phyloP scores from a whole-genome alignment of 1,284 basidiomycete genomes.

The Paramarasmius palmivorus region DNA sequence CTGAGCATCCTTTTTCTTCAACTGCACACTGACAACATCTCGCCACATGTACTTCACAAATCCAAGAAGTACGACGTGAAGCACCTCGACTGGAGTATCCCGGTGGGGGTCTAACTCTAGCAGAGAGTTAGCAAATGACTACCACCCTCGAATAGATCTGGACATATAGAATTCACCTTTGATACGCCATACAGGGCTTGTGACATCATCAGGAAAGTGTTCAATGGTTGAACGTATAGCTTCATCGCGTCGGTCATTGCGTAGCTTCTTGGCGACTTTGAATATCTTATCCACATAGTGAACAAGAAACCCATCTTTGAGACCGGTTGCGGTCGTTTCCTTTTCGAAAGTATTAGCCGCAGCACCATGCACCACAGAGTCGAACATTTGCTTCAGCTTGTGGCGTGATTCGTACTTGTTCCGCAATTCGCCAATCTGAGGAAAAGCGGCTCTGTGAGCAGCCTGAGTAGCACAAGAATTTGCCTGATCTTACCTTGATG shows the following conservation, averaged over 20 bases:
- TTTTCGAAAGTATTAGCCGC: background rate
- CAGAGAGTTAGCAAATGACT: no score
- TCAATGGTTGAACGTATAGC: background rate
- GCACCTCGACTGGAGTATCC: slow-evolving; percentile 13
- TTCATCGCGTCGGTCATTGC: background rate
- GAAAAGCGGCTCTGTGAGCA: no score
- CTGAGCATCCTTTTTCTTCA: slow-evolving; percentile 18
- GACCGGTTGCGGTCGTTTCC: slow-evolving; percentile 4
- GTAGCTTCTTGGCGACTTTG: background rate
- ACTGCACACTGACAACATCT: slow-evolving; percentile 24
- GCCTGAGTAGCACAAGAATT: no score
- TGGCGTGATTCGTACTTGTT: background rate
- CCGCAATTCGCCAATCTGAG: background rate
- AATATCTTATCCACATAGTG: slow-evolving; percentile 2
- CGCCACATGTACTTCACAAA: slow-evolving; percentile 28
- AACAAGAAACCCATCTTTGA: slow-evolving; percentile 12
- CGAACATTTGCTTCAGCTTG: background rate
- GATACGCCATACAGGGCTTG: slow-evolving; percentile 11
- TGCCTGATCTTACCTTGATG: background rate
- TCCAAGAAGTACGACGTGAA: slow-evolving; percentile 20
- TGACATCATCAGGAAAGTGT: slow-evolving; percentile 5
- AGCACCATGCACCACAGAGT: background rate
- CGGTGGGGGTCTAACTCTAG: slow-evolving; percentile 8
- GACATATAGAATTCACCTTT: slow-evolving; percentile 1
- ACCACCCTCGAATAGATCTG: no score